Evolutionary conservation across 768 basidiomycete species (phyloP), one percentile per base, ranked within the genome.

Genomic region (Coprinopsis strossmayeri): DNA sequence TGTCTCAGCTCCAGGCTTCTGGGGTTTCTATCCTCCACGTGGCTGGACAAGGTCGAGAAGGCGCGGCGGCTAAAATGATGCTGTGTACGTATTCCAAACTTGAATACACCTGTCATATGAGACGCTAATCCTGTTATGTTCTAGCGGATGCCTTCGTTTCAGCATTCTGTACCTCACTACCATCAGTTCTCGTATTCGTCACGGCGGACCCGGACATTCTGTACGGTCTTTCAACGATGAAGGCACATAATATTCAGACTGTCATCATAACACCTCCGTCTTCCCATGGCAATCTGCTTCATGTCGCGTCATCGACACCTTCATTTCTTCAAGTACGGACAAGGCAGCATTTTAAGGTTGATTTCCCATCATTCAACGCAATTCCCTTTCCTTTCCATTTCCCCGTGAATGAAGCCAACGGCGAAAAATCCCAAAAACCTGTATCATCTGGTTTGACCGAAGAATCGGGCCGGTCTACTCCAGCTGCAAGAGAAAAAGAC

Each of bases 181-280:
- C 48, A 4, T 13, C 12, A 3, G 18, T 28, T 11, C 9, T 42
- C 9, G 5, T 49, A 5, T 34, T 49, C 34, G 48, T 49, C 11
- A 23, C 48, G 3, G 48, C 48, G 3, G 48, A 49, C 28, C 39
- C 48, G 21, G 49, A 50, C 30, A n/a, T 45, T 1, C 34, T 43
- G 13, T 50, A 50, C 21, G 43, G 34, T 15, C 34, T 50, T 10
- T 44, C 49, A 5, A 18, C 45, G 32, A 17, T 50, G 43, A 35
- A 44, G n/a, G 12, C 34, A 10, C 42, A 28, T 11, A 43, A 43
- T 9, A 24, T 20, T 23, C 42, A 30, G 4, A 34, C 21, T 5
- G 26, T 28, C 35, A 12, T 50, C 3, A 20, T 50, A n/a, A 24
- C 15, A 12, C 49, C 49, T n/a, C 26, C 20, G 7, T 13, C 12